These are phyloP conservation scores for Lepiota subincarnata DNA, from an alignment of 768 basidiomycete species.

Conservation along the genomic window DNA sequence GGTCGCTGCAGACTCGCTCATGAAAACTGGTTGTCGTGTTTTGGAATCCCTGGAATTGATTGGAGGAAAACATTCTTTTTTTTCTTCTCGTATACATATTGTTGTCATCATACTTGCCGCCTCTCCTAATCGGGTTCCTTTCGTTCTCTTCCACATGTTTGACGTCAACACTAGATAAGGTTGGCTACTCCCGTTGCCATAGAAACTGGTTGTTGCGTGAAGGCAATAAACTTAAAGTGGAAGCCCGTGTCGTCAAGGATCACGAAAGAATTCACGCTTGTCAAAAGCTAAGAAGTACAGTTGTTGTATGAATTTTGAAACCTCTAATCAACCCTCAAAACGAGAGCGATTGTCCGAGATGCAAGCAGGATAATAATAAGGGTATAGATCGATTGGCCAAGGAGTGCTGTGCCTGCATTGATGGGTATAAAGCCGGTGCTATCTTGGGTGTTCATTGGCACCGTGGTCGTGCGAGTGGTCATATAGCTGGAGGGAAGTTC, in stretches of 20 bases:
- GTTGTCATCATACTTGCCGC: no score
- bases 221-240: background rate
- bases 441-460: background rate
- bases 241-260: background rate
- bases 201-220: background rate
- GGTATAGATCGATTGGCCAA: background rate
- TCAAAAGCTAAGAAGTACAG: background rate
- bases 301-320: background rate
- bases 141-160: background rate
- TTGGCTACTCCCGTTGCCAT: background rate
- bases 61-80: no score
- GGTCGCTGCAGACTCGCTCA: no score
- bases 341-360: background rate
- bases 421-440: constrained; percentile 7
- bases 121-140: background rate
- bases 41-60: no score
- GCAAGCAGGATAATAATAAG: background rate
- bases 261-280: background rate
- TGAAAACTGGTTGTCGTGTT: no score
- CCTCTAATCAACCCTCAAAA: background rate
- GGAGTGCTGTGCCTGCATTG: constrained; percentile 3
- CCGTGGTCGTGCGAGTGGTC: constrained; percentile 2
- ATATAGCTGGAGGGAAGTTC: background rate
- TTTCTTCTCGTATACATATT: no score
- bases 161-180: background rate